Base-by-base conservation (phyloP, 225 moss, liverwort and hornwort species). In the Physcomitrium patens region DNA sequence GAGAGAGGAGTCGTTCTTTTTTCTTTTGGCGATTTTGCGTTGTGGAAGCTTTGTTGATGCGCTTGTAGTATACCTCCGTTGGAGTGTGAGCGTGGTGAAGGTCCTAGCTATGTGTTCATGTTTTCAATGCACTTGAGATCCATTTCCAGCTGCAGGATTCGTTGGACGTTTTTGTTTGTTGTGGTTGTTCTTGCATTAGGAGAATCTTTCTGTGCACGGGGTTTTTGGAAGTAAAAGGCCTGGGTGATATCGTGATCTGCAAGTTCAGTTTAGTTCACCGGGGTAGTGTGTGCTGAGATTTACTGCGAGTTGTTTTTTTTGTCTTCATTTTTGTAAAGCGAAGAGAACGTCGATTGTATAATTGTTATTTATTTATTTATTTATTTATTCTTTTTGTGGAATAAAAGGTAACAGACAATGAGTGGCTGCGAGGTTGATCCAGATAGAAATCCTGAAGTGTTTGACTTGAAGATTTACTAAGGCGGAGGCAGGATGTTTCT, bases 281-380 rank as follows among this genome's bases (percentile, higher is more conserved):
- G 50, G 22, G 31, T 37, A 7, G 31, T 37, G 31, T 7, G 31
- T 37, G 31, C 7, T 51, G 11, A 20, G 10, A 20, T 13, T 15
- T 37, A 1, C 47, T 18, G 9, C 9, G 51, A 14, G 10, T 26
- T n/a, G 18, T 46, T 26, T 10, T 23, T 16, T 16, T 12, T 10
- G 43, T 56, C 26, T 60, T n/a, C 26, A 44, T 70, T 57, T 60
- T 13, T 59, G 17, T 60, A 10, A 71, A 27, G 7, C 47, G 59
- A 27, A 9, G 71, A 71, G 59, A 60, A 47, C 17, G 9, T 46
- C 16, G 22, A 26, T 5, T 54, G 4, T 37, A 7, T 37, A 0
- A 4, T 37, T 37, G 4, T 37, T 37, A 7, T 37, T 37, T 37
- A 24, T 37, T 37, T 37, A 4, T 37, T 37, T 4, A 7, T 37